Conservation (phyloP, 768 basidiomycete species). For the Megacollybia marginata region DNA sequence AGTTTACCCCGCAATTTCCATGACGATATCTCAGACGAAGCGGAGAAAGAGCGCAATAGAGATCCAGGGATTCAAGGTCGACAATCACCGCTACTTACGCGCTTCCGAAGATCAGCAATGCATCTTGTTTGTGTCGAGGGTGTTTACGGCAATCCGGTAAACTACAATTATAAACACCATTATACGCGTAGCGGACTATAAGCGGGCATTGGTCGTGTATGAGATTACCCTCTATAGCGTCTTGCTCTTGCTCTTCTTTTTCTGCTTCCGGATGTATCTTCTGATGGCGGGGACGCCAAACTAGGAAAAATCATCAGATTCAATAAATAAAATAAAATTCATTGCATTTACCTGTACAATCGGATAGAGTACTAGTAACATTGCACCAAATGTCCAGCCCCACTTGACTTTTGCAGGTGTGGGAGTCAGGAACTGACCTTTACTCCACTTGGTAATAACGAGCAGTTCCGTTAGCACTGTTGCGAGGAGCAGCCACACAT, state of each 20-base stretch:
- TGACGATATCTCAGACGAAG: no score
- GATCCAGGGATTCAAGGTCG: no score
- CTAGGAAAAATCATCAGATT: slow-evolving; percentile 24
- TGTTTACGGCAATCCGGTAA: no score
- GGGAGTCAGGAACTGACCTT: slow-evolving; percentile 59
- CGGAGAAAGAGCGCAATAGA: no score
- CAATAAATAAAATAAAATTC: slow-evolving; percentile 13
- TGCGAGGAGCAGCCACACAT: slow-evolving; percentile 80
- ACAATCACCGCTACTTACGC: no score
- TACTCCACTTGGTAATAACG: slow-evolving; percentile 77
- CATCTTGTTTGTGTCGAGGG: no score
- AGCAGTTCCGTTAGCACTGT: slow-evolving; percentile 80
- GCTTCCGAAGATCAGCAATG: no score
- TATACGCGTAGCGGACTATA: no score
- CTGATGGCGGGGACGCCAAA: slow-evolving; percentile 59
- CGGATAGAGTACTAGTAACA: slow-evolving; percentile 65
- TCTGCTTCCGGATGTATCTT: slow-evolving; percentile 41
- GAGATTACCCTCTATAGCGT: slow-evolving; percentile 12
- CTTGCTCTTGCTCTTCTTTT: slow-evolving; percentile 27
- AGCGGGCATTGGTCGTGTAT: no score
- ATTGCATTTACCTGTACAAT: slow-evolving; percentile 40
- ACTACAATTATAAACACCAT: no score
- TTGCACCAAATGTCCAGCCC: slow-evolving; percentile 57
- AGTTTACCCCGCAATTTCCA: no score
- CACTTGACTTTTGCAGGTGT: slow-evolving; percentile 55